Evolutionary conservation across 2,329 filamentous ascomycete species (phyloP), one percentile per base, ranked within the genome.

Genomic region (Trichoderma guizhouense): DNA sequence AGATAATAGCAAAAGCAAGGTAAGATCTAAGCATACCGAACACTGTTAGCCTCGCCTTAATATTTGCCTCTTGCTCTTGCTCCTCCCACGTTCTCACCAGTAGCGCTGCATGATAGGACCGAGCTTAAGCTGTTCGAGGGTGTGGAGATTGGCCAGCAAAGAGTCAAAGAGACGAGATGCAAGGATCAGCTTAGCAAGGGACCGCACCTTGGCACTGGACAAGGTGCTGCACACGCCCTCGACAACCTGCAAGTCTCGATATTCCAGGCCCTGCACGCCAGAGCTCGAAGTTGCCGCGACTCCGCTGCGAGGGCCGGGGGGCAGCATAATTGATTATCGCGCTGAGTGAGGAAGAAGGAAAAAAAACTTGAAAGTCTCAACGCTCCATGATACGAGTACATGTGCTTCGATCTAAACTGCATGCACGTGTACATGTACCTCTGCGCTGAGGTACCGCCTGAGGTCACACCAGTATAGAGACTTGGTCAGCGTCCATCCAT

Each of bases 1-100:
- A 39, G 34, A 58, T 24, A 58, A 30, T 30, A 14, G 32, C 32
- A 43, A 47, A 43, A 47, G 24, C 53, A 60, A 60, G 65, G 65
- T 60, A 47, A 60, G 65, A 68, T 68, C 65, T 68, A 68, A 68
- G 53, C 65, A 68, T 68, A 60, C 65, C 36, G 36, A 14, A 68
- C 36, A 60, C 53, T 47, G 36, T 47, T 68, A 68, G 65, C 64
- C 64, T 36, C 21, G 64, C 34, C 36, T 28, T 55, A 28, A 57
- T 39, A 21, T 24, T 7, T 39, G 30, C 21, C 30, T 66, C 21
- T 55, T 58, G 21, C 53, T 57, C 18, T 28, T 58, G 63, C 32
- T 32, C 21, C 14, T 7, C 43, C 63, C 63, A 39, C 24, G 63
- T 51, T 51, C 47, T 39, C 65, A 21, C 53, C 53, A 28, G 39